Evolutionary conservation across 2,329 filamentous ascomycete genomes (phyloP).

Genomic region (Penicillium sp.): DNA sequence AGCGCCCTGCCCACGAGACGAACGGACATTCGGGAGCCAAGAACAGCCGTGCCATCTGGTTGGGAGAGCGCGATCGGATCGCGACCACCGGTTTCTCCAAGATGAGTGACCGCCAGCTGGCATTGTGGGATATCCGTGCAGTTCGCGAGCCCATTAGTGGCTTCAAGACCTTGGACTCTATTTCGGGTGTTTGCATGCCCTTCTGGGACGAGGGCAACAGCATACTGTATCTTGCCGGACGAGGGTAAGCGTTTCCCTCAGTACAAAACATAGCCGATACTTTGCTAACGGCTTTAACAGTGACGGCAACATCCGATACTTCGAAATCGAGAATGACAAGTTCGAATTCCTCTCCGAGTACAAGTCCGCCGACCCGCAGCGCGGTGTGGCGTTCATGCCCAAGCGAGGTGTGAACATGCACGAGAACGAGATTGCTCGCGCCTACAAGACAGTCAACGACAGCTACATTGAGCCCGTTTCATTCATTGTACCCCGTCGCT

Average conservation of each 20-base stretch:
- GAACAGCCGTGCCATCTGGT: slow-evolving; percentile 94
- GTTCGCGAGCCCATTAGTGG: slow-evolving; percentile 77
- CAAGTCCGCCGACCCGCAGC: slow-evolving; percentile 92
- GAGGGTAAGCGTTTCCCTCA: slow-evolving; percentile 63
- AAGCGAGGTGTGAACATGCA: slow-evolving; percentile 94
- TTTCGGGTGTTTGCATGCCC: slow-evolving; percentile 97
- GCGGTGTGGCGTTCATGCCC: slow-evolving; percentile 89
- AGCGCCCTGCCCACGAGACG: slow-evolving; percentile 78
- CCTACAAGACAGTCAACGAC: slow-evolving; percentile 96
- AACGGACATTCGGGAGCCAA: slow-evolving; percentile 88
- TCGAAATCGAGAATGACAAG: slow-evolving; percentile 96
- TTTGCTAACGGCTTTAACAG: slow-evolving; percentile 43
- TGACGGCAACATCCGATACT: slow-evolving; percentile 98
- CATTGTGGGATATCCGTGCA: slow-evolving; percentile 86
- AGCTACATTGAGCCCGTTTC: slow-evolving; percentile 92
- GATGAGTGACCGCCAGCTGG: slow-evolving; percentile 97
- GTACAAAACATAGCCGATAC: not conserved
- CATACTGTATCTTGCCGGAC: slow-evolving; percentile 92
- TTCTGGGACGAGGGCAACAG: slow-evolving; percentile 99
- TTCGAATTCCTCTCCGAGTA: slow-evolving; percentile 97
- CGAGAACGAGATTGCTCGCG: slow-evolving; percentile 93
- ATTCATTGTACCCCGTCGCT: slow-evolving; percentile 89
- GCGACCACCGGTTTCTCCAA: slow-evolving; percentile 95
- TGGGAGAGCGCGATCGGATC: slow-evolving; percentile 93
- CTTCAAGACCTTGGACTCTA: slow-evolving; percentile 86